Percentiles rank a stretch among this genome's conserved stretches.
Conservation (phyloP, 768 basidiomycete species). For the Strobilomyces dryophilus region DNA sequence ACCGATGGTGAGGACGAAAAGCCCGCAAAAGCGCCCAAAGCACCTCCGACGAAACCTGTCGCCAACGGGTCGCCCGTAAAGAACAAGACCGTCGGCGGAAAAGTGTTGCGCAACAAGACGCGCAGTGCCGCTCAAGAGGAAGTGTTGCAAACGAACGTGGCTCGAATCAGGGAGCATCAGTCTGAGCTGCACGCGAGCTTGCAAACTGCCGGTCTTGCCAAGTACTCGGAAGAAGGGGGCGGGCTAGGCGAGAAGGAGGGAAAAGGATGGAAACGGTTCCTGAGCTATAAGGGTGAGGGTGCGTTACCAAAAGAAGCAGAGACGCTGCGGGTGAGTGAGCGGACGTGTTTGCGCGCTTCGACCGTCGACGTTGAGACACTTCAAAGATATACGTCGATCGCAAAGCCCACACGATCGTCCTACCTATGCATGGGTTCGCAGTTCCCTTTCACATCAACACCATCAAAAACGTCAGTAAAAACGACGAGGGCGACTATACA, state of each 20-base stretch:
- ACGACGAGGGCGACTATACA: constrained; percentile 92
- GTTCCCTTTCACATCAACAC: constrained; percentile 98
- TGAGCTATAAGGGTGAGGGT: constrained; percentile 94
- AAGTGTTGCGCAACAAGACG: constrained; percentile 87
- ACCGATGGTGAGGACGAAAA: constrained; percentile 54
- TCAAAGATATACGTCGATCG: constrained; percentile 85
- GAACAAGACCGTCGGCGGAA: constrained; percentile 73
- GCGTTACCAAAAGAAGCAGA: constrained; percentile 85
- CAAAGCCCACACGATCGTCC: constrained; percentile 81
- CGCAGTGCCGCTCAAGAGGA: constrained; percentile 86
- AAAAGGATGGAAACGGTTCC: constrained; percentile 93
- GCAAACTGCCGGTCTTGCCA: constrained; percentile 76
- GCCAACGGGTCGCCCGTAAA: constrained; percentile 67
- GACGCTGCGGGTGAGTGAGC: constrained; percentile 60
- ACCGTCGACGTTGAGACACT: constrained; percentile 6
- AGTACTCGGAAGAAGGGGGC: constrained; percentile 78
- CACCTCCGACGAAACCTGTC: constrained; percentile 45
- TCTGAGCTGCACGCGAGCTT: constrained; percentile 70
- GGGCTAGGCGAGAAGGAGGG: constrained; percentile 77
- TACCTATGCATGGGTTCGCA: constrained; percentile 93
- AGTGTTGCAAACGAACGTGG: constrained; percentile 68
- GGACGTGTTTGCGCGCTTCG: background rate
- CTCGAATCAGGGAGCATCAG: constrained; percentile 87
- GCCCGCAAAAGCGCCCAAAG: constrained; percentile 52
- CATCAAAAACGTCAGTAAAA: constrained; percentile 97